phyloP scores from a whole-genome alignment of 371 early-diverging fungal species.

The Syncephalastrum racemosum region DNA sequence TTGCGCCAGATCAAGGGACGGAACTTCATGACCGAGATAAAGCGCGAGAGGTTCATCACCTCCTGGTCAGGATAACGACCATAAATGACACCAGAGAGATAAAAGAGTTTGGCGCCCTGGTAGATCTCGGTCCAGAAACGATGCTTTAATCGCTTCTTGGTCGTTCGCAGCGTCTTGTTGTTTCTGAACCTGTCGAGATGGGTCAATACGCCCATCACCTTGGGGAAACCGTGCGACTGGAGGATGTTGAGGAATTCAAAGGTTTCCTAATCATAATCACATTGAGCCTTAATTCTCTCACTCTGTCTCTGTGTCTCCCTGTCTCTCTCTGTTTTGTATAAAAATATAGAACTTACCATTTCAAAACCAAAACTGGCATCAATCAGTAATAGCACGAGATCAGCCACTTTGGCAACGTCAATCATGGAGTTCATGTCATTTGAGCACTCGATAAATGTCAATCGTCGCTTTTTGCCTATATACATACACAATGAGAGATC shows the following conservation, averaged over 20 bases:
- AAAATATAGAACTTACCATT: slow-evolving; percentile 69
- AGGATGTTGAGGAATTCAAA: slow-evolving; percentile 98
- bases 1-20: slow-evolving; percentile 96
- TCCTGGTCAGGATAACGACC: slow-evolving; percentile 93
- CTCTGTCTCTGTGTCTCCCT: not conserved
- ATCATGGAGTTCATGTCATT: slow-evolving; percentile 98
- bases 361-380: slow-evolving; percentile 98
- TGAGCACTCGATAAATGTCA: slow-evolving; percentile 96
- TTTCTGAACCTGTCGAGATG: slow-evolving; percentile 93
- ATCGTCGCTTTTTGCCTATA: slow-evolving; percentile 83
- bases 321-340: too few species aligned
- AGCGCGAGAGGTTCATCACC: slow-evolving; percentile 91
- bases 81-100: slow-evolving; percentile 92
- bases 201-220: slow-evolving; percentile 96
- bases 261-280: slow-evolving; percentile 69
- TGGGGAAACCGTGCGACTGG: slow-evolving; percentile 97
- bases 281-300: not conserved
- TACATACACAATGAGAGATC: not conserved
- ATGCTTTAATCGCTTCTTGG: slow-evolving; percentile 95
- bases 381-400: slow-evolving; percentile 94
- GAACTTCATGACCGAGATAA: slow-evolving; percentile 97
- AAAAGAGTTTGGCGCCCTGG: slow-evolving; percentile 97
- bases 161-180: slow-evolving; percentile 82
- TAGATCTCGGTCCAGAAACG: slow-evolving; percentile 99
- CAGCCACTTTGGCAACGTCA: slow-evolving; percentile 97